A percentile compares a stretch with the other conserved stretches of the same genome.
phyloP scores from a whole-genome alignment of 371 early-diverging fungal species.

The Mucor circinelloides region DNA sequence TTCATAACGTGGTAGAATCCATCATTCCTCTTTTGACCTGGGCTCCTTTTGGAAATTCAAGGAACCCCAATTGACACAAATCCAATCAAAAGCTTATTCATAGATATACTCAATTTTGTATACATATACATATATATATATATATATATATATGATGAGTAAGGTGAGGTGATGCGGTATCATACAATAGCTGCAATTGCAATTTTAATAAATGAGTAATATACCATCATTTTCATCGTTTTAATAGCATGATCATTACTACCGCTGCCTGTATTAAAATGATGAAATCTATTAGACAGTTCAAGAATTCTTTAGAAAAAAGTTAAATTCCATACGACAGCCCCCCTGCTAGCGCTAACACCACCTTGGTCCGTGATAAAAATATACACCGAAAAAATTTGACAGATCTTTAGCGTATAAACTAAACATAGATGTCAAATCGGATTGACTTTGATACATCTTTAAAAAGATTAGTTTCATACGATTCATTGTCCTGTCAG shows the following conservation, averaged over 20 bases:
- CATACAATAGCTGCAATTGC: background rate
- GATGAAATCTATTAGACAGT: no score
- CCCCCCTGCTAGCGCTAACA: background rate
- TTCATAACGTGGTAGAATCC: background rate
- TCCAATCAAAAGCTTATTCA: background rate
- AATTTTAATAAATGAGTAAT: background rate
- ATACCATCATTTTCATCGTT: background rate
- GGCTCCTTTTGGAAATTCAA: constrained; percentile 2
- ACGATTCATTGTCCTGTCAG: background rate
- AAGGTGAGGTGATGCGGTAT: background rate
- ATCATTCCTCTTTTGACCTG: background rate
- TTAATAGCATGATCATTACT: background rate
- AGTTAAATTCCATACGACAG: background rate
- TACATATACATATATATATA: no score
- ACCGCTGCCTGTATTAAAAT: background rate
- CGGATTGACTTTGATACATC: background rate
- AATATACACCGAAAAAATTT: background rate
- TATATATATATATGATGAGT: no score
- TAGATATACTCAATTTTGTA: background rate
- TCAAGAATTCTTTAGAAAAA: background rate
- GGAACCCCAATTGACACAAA: constrained; percentile 5
- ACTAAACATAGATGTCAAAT: background rate
- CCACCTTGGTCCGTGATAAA: background rate
- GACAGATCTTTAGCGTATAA: background rate
- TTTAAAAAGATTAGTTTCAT: background rate